A percentile compares a stretch with the other conserved stretches of the same genome.
Evolutionary conservation across 2,329 filamentous ascomycete species (phyloP).

Genomic region (Aureobasidium vineae): DNA sequence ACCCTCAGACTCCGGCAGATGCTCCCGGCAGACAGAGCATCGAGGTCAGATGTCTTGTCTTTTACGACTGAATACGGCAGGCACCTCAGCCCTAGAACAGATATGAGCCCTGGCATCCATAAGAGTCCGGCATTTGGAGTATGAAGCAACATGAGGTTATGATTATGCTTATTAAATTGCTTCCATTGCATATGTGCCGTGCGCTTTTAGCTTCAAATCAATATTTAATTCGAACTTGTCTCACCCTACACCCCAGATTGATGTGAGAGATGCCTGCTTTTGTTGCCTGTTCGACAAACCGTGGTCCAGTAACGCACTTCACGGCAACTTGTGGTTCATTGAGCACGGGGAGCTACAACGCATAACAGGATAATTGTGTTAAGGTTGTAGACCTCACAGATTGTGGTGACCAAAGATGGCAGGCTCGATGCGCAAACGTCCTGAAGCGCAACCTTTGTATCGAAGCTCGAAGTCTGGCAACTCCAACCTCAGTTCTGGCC

Average conservation of each 20-base stretch:
- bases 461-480: background rate
- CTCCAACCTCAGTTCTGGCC: background rate
- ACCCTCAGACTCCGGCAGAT: conserved; percentile 67
- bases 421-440: background rate
- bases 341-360: background rate
- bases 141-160: background rate
- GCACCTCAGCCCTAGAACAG: too few relatives aligned
- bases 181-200: background rate
- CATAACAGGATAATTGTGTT: conserved; percentile 2
- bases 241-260: conserved; percentile 1
- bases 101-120: background rate
- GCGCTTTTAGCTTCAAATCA: background rate
- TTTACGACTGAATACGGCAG: conserved; percentile 44
- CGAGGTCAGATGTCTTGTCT: conserved; percentile 63
- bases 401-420: background rate
- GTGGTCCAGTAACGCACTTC: background rate
- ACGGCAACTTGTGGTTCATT: background rate
- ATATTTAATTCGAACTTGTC: background rate
- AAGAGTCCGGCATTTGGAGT: background rate
- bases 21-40: conserved; percentile 68
- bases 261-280: background rate
- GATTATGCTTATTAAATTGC: conserved; percentile 5
- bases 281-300: background rate
- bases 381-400: conserved; percentile 7
- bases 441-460: background rate